A percentile compares a stretch with the other conserved stretches of the same genome.
phyloP scores from a whole-genome alignment of 148 eudicot species.

The Chenopodium formosanum region DNA sequence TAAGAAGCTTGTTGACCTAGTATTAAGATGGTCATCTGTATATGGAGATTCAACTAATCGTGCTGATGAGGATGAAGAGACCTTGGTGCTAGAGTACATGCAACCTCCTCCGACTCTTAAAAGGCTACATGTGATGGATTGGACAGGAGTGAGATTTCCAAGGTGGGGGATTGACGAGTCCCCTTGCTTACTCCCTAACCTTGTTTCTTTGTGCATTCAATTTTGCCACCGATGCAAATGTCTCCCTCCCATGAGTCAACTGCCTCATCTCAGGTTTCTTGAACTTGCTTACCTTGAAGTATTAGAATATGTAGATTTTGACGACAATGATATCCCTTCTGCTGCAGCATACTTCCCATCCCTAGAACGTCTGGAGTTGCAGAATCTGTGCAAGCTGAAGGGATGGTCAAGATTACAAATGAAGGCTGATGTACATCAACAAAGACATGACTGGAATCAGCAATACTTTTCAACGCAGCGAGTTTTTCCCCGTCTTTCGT shows the following conservation, averaged over 20 bases:
- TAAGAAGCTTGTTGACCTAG: background rate
- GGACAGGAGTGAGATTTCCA: background rate
- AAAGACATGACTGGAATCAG: background rate
- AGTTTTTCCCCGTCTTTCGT: background rate
- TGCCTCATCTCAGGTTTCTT: constrained; percentile 8
- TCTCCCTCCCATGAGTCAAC: background rate
- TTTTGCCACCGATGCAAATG: background rate
- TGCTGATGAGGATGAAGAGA: background rate
- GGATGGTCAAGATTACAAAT: background rate
- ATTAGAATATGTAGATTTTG: constrained; percentile 4
- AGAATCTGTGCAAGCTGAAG: background rate
- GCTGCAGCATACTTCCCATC: background rate
- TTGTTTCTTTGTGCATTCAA: background rate
- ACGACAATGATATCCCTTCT: background rate
- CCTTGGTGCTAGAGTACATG: background rate
- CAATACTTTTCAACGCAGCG: background rate
- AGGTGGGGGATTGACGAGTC: background rate
- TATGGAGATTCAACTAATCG: no score
- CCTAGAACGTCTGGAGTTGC: background rate
- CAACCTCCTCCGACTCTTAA: background rate
- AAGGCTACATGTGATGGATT: background rate
- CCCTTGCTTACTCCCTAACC: background rate
- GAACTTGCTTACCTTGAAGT: background rate
- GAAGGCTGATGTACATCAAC: background rate
- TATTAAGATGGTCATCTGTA: background rate